Evolutionary conservation across 495 filamentous ascomycete genomes (phyloP), one percentile per base, ranked within the genome.

Genomic region (Hypoxylon trugodes): DNA sequence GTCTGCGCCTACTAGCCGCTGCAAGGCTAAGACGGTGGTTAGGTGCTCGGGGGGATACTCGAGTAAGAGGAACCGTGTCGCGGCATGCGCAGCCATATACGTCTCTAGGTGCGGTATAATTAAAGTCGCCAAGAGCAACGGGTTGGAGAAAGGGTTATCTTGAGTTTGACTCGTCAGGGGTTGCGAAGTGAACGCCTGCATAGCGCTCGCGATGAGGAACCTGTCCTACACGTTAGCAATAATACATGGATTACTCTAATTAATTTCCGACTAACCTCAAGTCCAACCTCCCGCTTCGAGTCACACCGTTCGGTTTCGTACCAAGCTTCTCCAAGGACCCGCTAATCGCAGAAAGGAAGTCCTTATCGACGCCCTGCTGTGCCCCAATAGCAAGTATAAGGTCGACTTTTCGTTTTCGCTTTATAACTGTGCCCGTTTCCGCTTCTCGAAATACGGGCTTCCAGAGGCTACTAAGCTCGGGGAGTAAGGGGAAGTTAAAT

Each of bases 41-140:
- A 82, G 69, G 24, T 82, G 79, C 8, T 81, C 77, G 6, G 77
- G 63, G 0, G 79, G 74, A 38, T 81, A 82, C 51, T 82, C 80
- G 30, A 82, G 66, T 13, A 82, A 66, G 2, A 82, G 73, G 36
- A 81, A 77, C 3, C 75, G 74, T 1, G 79, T 73, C 6, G 72
- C 59, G 6, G 74, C 55, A 41, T 78, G 71, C 8, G 69, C 61
- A 12, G 65, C 61, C 43, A 82, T 67, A 37, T 80, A 80, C 2
- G 70, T 73, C 43, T 81, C 78, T 4, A 82, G 68, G 47, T 81
- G 79, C 0, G 79, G 77, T 18, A 82, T 72, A 22, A 82, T 73
- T 0, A 82, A 63, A 0, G 72, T 77, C 4, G 80, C 80, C 4
- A 82, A 68, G 16, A 79, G 67, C 4, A 73, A 37, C 15, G 74